phyloP scores from a whole-genome alignment of 225 moss, liverwort and hornwort species.

The Pleurozium schreberi region DNA sequence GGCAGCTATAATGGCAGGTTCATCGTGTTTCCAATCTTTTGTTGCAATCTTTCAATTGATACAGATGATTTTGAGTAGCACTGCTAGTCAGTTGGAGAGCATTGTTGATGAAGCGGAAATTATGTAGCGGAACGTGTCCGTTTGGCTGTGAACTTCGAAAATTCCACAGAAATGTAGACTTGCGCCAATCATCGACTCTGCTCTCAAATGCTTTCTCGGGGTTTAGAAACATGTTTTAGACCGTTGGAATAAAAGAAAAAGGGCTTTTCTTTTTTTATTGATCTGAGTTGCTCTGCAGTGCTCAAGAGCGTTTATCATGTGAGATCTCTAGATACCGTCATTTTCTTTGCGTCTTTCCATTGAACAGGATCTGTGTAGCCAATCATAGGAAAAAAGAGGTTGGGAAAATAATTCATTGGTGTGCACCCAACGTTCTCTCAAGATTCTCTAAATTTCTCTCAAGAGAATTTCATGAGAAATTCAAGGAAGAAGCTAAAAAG shows the following conservation, averaged over 20 bases:
- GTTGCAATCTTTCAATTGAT: not conserved
- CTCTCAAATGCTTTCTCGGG: not conserved
- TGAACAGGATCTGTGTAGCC: not conserved
- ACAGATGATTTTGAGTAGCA: not conserved
- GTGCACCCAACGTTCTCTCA: accelerated
- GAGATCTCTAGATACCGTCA: accelerated
- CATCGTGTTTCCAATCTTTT: not conserved
- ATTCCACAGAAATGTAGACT: not conserved
- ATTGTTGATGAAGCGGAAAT: not conserved
- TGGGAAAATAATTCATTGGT: not conserved
- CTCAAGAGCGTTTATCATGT: not conserved
- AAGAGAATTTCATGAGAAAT: not conserved
- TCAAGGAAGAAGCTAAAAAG: not conserved
- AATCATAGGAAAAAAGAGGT: not conserved
- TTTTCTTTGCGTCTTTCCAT: too few relatives aligned
- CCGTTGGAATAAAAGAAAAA: not conserved
- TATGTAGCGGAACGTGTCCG: too few relatives aligned
- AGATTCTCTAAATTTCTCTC: not conserved
- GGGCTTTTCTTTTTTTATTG: not conserved
- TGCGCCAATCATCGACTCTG: too few relatives aligned
- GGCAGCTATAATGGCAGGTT: not conserved
- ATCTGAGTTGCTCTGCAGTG: not conserved
- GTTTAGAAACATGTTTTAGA: not conserved
- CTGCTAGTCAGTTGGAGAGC: not conserved
- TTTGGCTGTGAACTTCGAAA: not conserved